Evolutionary conservation across 2,329 filamentous ascomycete species (phyloP).

Genomic region (Trichophyton verrucosum): DNA sequence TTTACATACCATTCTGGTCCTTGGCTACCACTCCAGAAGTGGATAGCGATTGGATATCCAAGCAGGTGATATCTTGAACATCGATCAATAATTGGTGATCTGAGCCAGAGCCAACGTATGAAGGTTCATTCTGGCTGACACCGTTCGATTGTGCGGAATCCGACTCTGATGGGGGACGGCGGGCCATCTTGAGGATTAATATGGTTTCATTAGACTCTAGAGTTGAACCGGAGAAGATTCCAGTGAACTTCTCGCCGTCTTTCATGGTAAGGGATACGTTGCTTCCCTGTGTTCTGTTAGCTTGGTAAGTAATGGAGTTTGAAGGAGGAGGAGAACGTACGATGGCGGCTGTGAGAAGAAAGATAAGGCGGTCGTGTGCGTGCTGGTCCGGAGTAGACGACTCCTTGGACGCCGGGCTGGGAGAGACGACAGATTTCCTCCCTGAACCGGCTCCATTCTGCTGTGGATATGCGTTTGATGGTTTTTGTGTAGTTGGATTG

Average conservation of each 20-base stretch:
- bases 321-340: conserved; percentile 31
- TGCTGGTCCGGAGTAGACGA: conserved; percentile 44
- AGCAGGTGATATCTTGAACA: conserved; percentile 47
- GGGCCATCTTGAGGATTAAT: conserved; percentile 55
- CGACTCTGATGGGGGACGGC: conserved; percentile 27
- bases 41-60: conserved; percentile 42
- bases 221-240: conserved; percentile 47
- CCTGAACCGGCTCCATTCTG: conserved; percentile 43
- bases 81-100: conserved; percentile 48
- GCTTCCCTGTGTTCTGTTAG: conserved; percentile 37
- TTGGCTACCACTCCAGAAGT: conserved; percentile 40
- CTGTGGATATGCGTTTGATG: conserved; percentile 32
- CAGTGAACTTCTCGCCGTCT: conserved; percentile 49
- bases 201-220: conserved; percentile 41
- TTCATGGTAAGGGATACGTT: conserved; percentile 45
- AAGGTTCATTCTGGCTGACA: conserved; percentile 26
- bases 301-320: not conserved
- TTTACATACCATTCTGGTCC: conserved; percentile 44
- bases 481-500: conserved; percentile 49
- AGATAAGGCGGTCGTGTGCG: conserved; percentile 48
- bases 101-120: conserved; percentile 32
- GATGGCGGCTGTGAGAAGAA: conserved; percentile 46
- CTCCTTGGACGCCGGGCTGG: conserved; percentile 35
- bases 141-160: conserved; percentile 31
- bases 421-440: conserved; percentile 29